These are phyloP conservation scores for Agrocybe praecox DNA, from an alignment of 768 basidiomycete genomes.

Conservation along the genomic window DNA sequence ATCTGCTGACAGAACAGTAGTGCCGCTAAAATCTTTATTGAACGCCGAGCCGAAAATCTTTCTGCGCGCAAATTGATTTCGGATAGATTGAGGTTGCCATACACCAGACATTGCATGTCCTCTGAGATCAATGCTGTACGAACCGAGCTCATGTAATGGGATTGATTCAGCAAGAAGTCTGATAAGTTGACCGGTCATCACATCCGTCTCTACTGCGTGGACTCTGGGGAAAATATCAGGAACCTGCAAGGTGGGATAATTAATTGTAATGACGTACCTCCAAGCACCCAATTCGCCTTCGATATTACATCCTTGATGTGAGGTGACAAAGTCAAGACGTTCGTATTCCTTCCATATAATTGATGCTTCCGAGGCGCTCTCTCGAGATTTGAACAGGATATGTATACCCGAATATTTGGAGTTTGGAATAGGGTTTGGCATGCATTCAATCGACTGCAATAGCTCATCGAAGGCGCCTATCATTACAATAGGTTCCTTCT, in stretches of 20 bases:
- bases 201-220: neutral
- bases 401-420: neutral
- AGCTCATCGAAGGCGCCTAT: neutral
- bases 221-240: neutral
- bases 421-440: neutral
- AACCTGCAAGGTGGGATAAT: neutral
- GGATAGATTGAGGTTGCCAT: neutral
- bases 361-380: neutral
- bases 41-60: neutral
- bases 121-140: neutral
- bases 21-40: neutral
- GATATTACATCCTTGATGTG: conserved; percentile 1
- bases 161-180: neutral
- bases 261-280: neutral
- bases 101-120: neutral
- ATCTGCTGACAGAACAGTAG: neutral
- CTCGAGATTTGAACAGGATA: neutral
- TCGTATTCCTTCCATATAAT: neutral
- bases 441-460: neutral
- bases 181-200: neutral
- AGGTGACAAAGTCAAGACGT: neutral
- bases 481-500: neutral
- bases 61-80: neutral
- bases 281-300: neutral
- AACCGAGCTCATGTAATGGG: neutral